These are phyloP conservation scores for Scedosporium boydii DNA, from an alignment of 2,329 filamentous ascomycete species.

Conservation along the genomic window DNA sequence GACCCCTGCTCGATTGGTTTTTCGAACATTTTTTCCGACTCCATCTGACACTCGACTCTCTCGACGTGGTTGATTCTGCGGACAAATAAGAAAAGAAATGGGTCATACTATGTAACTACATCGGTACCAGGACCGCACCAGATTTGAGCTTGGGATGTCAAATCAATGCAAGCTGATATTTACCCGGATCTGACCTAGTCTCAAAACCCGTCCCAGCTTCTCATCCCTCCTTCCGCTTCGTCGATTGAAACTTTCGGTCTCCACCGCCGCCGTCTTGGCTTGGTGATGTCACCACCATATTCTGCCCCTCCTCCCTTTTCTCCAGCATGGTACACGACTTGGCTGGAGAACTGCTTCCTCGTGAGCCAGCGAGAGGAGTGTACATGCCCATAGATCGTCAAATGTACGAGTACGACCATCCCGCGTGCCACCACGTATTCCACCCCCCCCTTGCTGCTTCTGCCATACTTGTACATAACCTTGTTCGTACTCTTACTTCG, in stretches of 20 bases:
- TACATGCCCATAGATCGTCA: background rate
- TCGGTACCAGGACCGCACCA: background rate
- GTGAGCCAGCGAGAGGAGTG: background rate
- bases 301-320: background rate
- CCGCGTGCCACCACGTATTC: background rate
- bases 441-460: no score
- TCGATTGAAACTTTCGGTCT: background rate
- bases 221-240: background rate
- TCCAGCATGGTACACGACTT: background rate
- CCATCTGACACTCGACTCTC: background rate
- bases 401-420: background rate
- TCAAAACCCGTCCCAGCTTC: background rate
- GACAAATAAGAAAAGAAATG: background rate
- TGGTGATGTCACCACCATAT: slow-evolving; percentile 3
- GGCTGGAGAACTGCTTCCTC: no score
- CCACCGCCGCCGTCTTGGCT: slow-evolving; percentile 2
- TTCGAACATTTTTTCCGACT: background rate
- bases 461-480: no score
- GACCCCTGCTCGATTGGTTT: background rate
- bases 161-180: slow-evolving; percentile 4
- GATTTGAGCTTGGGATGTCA: background rate
- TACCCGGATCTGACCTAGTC: slow-evolving; percentile 4
- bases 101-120: background rate
- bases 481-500: no score
- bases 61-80: background rate